Evolutionary conservation across 371 early-diverging fungal species (phyloP).

Genomic region (Apophysomyces variabilis): DNA sequence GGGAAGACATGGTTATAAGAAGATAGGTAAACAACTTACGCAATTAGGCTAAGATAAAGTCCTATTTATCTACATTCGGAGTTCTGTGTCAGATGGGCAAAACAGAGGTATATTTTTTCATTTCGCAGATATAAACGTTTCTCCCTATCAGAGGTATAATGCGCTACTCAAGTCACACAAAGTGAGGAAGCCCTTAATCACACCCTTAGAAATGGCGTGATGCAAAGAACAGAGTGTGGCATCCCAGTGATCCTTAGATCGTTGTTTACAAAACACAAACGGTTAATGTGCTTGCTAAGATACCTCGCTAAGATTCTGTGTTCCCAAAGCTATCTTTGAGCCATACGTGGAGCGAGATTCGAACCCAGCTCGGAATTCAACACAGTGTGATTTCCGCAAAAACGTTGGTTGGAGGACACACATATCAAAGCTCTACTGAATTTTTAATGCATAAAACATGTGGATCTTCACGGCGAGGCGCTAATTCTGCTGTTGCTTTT

Average conservation of each 20-base stretch:
- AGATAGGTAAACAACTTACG: neutral
- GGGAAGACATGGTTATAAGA: constrained; percentile 27
- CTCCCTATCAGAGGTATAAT: neutral
- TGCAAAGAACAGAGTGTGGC: neutral
- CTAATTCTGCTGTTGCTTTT: neutral
- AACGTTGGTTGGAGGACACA: neutral
- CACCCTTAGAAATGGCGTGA: constrained; percentile 4
- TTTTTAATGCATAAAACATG: neutral
- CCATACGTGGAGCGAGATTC: too few relatives aligned
- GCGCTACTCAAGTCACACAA: neutral
- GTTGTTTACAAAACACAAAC: too few relatives aligned
- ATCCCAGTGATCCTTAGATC: too few relatives aligned
- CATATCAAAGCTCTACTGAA: too few relatives aligned
- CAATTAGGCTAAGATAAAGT: neutral
- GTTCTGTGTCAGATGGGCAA: neutral
- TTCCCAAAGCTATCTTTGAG: too few relatives aligned
- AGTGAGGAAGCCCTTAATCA: neutral
- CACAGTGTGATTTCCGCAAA: neutral
- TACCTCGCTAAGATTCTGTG: too few relatives aligned
- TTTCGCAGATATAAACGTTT: neutral
- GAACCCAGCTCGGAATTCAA: too few relatives aligned
- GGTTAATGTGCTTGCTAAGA: too few relatives aligned
- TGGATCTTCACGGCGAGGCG: neutral
- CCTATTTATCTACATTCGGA: constrained; percentile 3
- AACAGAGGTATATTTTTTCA: constrained; percentile 5